Base-by-base conservation (phyloP, 129 eudicot genomes). In the Escallonia rubra region DNA sequence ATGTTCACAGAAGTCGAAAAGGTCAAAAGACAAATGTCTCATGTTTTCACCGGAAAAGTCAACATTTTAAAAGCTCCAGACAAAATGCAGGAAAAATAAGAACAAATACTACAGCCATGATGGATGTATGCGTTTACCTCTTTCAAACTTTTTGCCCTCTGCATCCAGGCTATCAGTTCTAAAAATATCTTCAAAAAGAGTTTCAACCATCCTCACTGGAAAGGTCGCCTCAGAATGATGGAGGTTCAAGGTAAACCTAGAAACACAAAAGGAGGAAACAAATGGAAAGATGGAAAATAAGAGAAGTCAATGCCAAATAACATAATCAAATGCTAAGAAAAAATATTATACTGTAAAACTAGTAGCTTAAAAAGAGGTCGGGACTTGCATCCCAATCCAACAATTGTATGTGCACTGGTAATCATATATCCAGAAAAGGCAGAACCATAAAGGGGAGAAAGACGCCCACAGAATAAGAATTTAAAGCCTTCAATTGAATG, bases 71-170 rank as follows among this genome's bases (percentile, higher is more conserved):
- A 54, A 54, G 59, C 59, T 3, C 59, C 6, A 0, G 0, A 54
- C 23, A 54, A 11, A 54, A 54, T 4, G 16, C 1, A n/a, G 23
- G 34, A 12, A 3, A 12, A 11, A 54, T 54, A 54, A 54, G 59
- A 9, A 46, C 16, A 63, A 34, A 8, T 34, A 53, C 15, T 12
- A 16, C 4, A 46, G 6, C 10, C 15, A 63, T 56, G 38, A 45
- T 47, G 8, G 10, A 15, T 41, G 10, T 13, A 14, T 4, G 38
- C 8, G 70, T 47, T 10, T 73, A 87, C 97, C 96, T 81, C 69
- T 85, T 61, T 91, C 97, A 56, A 91, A 91, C 41, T 91, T 91
- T 73, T 91, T 87, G 54, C 97, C 95, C 80, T 85, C 97, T 16
- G 89, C 89, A 42, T 90, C 86, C 13, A 90, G 69, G 52, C 62